These are phyloP conservation scores for Arctium minus DNA, from an alignment of 129 eudicot species.

Conservation along the genomic window DNA sequence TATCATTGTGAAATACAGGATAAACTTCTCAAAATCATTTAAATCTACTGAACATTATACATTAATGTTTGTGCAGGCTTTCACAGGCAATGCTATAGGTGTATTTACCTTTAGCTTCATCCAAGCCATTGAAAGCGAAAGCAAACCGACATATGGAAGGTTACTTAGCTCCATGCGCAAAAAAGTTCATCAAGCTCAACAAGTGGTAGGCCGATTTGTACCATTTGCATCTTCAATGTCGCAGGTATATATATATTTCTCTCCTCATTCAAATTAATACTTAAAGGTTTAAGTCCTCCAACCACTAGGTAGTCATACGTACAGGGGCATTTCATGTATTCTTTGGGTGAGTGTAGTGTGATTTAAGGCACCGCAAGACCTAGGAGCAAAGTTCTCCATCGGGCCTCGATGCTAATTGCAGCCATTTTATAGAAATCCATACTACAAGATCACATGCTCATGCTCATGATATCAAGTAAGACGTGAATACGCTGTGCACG, in stretches of 20 bases:
- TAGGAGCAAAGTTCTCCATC: no score
- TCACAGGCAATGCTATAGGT: constrained; percentile 57
- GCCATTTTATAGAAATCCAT: no score
- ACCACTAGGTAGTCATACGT: neutral
- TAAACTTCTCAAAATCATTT: neutral
- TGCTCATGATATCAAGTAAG: no score
- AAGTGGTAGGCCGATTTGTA: constrained; percentile 27
- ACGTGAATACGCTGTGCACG: neutral
- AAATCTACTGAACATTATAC: neutral
- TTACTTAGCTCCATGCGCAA: constrained; percentile 44
- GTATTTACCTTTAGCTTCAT: constrained; percentile 72
- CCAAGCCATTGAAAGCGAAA: constrained; percentile 47
- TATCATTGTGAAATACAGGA: neutral
- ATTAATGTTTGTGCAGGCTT: constrained; percentile 32
- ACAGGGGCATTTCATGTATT: neutral
- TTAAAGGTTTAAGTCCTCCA: neutral
- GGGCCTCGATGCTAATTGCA: no score
- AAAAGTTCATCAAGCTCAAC: constrained; percentile 41
- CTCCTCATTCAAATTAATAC: neutral
- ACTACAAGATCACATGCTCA: no score
- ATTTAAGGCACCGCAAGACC: no score
- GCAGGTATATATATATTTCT: constrained; percentile 33
- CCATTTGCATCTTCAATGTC: constrained; percentile 31
- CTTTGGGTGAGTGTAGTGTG: no score
- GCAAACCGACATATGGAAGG: constrained; percentile 54